Base-by-base conservation (phyloP, 495 filamentous ascomycete species). In the Ramalina intermedia region DNA sequence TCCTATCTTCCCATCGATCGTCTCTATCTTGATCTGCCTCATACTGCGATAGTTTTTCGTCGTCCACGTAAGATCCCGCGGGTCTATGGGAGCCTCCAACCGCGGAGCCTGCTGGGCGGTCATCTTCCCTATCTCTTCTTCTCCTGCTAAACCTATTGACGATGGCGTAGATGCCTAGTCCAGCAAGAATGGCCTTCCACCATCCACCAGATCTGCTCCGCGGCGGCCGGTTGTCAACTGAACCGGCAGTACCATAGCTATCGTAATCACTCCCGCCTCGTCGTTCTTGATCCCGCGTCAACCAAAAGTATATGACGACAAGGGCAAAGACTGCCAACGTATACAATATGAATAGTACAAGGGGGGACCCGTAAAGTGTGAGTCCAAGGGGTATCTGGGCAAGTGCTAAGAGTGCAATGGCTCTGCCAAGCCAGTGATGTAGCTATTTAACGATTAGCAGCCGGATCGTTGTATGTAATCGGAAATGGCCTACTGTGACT, bases 311-410 rank as follows among this genome's bases (percentile, higher is more conserved):
- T 14, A 71, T 50, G 1, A 84, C 48, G 5, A 93, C 49, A 11
- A 90, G 67, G 14, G 77, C 70, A 11, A 75, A 79, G 57, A 77
- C 81, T 57, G 76, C 84, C 1, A 96, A 51, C 0, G 90, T 70
- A 58, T 81, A 98, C 4, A 96, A 69, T 48, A 96, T 81, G 61
- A 98, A 98, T 0, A 87, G 69, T 12, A 68, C 67, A 61, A 84
- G 78, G 13, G 93, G 91, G 29, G 87, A 91, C 14, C 91, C 91
- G 57, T 96, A 98, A 11, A 98, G 72, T 4, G 87, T 89, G 43
- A 98, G 72, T 0, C 91, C 91, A 1, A 96, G 68, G 1, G 90
- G 85, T 23, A 96, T 80, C 61, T 98, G 93, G 7, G 82, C 74
- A 46, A 98, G 74, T 5, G 84, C 91, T 5, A 98, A 67, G 26